Base-by-base conservation (phyloP, 495 filamentous ascomycete genomes). In the Beverwykella pulmonaria region DNA sequence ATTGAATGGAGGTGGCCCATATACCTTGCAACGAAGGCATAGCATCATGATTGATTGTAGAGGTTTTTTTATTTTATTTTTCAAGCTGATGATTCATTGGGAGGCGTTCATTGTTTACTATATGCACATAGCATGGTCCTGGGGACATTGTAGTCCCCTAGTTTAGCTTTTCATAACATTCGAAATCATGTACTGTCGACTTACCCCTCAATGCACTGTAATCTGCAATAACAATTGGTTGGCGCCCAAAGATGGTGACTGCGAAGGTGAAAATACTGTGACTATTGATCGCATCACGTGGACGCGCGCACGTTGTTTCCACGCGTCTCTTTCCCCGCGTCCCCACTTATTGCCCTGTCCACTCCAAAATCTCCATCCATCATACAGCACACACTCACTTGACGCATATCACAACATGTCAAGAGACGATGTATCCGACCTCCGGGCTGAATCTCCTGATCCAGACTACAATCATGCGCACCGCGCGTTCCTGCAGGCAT, bases 401-500 rank as follows among this genome's bases (percentile, higher is more conserved):
- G 6, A 23, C 25, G 2, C n/a, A 8, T 14, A 41, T 44, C 19
- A 30, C 53, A 25, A 10, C 23, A 57, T 57, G 53, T 44, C 53
- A 20, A 30, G 53, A 25, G 30, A 57, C 15, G 39, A 34, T 12
- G 30, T 4, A 2, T 47, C 44, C 15, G 26, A 39, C 1, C 1
- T 44, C 2, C 39, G 52, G 9, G 53, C 60, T 17, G 47, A 60
- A 1, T 59, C 53, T 0, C 32, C 46, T 9, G 57, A 55, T 36
- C 58, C 19, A 26, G 63, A 26, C 25, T 79, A 78, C 69, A 78
- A 86, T 74, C 84, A 97, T 73, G 81, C 82, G 70, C 90, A 97
- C 75, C 90, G 92, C 49, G 92, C 93, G n/a, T 96, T 98, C 73
- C 79, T 97, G 0, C 94, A 98, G 79, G 90, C 89, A 65, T 90